Evolutionary conservation across 2,329 filamentous ascomycete species (phyloP), one percentile per base, ranked within the genome.

Genomic region (Fusarium anthophilum): DNA sequence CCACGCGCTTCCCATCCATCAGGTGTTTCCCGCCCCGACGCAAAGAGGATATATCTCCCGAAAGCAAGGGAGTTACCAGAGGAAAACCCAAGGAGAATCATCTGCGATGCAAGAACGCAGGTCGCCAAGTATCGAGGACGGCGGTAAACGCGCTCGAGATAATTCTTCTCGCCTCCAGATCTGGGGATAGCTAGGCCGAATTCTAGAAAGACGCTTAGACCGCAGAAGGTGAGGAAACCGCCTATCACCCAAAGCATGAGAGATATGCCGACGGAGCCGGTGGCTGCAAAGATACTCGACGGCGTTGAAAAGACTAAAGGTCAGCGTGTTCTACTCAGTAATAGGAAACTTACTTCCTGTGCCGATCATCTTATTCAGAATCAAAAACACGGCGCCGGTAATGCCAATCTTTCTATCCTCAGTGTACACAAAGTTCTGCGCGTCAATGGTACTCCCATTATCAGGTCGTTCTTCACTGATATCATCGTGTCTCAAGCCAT

Each of bases 131-230:
- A 90, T 64, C 85, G 87, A 1, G 90, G 90, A 28, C 83, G 86
- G 5, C 85, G 85, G 80, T 91, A 91, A 22, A 90, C 87, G n/a
- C 87, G 84, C 76, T 92, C 90, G 20, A 92, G 87, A 77, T 92
- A 92, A 79, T 91, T 90, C 84, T 92, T 92, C 72, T 91, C 90
- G 26, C 90, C 90, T 20, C 90, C 90, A 20, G 88, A 90, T 41
- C 87, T 84, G 6, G 90, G 90, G 41, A 91, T 90, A 8, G 88
- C 89, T 8, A 90, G 84, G 30, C 90, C 90, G 73, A 91, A 91
- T 76, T 91, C 90, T 55, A 92, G 85, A 78, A 88, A 91, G 9
- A 92, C 89, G 62, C 86, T 87, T 18, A 91, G 83, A 28, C 90
- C 90, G 70, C 84, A 86, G 74, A 89, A 89, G 6, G 90, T 88